phyloP scores from a whole-genome alignment of 768 basidiomycete species.

The Psilocybe tampanensis region DNA sequence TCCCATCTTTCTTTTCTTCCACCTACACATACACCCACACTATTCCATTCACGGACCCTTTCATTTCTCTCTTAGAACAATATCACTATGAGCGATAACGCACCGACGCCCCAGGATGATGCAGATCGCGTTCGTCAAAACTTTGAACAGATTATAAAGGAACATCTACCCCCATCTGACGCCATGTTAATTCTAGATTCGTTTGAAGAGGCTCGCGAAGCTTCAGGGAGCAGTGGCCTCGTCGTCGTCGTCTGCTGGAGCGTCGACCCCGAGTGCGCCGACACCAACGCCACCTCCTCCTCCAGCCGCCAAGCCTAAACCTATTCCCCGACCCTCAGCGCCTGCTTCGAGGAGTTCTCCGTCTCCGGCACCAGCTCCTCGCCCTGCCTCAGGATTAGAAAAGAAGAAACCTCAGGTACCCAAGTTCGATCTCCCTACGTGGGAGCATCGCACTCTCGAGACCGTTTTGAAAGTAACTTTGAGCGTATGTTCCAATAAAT shows the following conservation, averaged over 20 bases:
- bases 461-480: constrained; percentile 79
- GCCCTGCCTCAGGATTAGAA: constrained; percentile 33
- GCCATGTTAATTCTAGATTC: constrained; percentile 65
- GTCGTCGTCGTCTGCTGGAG: constrained; percentile 33
- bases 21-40: not conserved
- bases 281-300: constrained; percentile 20
- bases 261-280: constrained; percentile 25
- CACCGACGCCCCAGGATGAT: constrained; percentile 65
- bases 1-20: not conserved
- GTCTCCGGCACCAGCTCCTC: constrained; percentile 32
- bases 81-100: constrained; percentile 40
- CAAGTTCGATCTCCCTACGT: constrained; percentile 58
- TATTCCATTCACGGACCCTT: not conserved
- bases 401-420: constrained; percentile 51
- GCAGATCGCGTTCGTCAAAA: constrained; percentile 69
- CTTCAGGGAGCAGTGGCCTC: constrained; percentile 52
- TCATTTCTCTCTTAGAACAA: not conserved
- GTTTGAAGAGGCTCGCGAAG: constrained; percentile 88
- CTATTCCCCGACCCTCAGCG: constrained; percentile 32
- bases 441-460: constrained; percentile 76
- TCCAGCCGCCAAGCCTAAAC: constrained; percentile 32
- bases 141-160: not conserved
- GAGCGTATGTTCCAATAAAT: constrained; percentile 50
- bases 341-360: constrained; percentile 21
- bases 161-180: not conserved